These are phyloP conservation scores for Rhododendron simsii DNA, from an alignment of 148 eudicot genomes.

Conservation along the genomic window DNA sequence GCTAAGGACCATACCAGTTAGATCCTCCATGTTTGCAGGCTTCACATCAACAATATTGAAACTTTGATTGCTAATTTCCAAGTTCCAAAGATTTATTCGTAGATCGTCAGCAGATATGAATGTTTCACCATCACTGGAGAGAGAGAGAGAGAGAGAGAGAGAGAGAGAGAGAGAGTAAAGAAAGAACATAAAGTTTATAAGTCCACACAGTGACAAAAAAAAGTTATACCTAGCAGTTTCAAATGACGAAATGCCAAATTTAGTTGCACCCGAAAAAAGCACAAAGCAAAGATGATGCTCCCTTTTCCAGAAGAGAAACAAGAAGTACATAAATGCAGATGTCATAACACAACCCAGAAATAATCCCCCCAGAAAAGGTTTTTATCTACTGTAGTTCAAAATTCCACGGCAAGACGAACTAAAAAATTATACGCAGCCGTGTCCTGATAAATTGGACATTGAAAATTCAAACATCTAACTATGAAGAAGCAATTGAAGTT, in stretches of 20 bases:
- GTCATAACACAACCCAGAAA: background rate
- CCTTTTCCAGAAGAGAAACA: background rate
- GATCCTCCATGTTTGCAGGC: conserved; percentile 87
- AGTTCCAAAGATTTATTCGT: conserved; percentile 87
- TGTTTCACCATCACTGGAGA: conserved; percentile 76
- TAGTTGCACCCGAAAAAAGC: background rate
- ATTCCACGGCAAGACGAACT: background rate
- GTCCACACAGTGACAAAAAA: background rate
- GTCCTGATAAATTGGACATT: background rate
- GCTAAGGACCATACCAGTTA: conserved; percentile 52
- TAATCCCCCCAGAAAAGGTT: background rate
- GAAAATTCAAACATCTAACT: background rate
- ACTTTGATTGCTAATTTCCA: conserved; percentile 85
- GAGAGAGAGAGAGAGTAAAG: background rate
- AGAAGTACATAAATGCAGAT: background rate
- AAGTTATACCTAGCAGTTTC: background rate
- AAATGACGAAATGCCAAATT: background rate
- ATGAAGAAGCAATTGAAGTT: background rate
- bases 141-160: background rate
- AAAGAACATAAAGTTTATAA: background rate
- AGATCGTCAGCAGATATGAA: conserved; percentile 91
- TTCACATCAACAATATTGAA: conserved; percentile 91
- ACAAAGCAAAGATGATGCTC: background rate
- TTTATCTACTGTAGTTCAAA: background rate
- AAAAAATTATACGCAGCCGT: background rate